phyloP scores from a whole-genome alignment of 2,329 filamentous ascomycete genomes.

The Xylariaceae sp. region DNA sequence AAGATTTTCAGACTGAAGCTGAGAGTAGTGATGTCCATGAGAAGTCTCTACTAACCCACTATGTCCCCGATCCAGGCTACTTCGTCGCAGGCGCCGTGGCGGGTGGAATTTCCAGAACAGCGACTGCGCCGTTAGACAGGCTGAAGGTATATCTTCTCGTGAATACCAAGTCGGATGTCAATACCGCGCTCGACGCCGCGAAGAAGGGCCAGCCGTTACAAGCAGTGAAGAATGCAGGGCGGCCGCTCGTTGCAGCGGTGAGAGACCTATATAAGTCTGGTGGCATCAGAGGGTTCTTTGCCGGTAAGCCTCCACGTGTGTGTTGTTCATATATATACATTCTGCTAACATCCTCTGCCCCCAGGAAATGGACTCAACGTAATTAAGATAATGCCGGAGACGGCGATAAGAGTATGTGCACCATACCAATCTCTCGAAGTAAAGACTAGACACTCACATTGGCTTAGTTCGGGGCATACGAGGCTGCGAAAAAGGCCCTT shows the following conservation, averaged over 20 bases:
- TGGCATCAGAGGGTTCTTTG: conserved; percentile 84
- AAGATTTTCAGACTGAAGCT: conserved; percentile 27
- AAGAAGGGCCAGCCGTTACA: conserved; percentile 63
- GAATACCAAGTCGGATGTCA: conserved; percentile 62
- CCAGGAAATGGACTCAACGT: conserved; percentile 93
- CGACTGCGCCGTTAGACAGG: conserved; percentile 91
- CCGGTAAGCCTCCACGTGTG: conserved; percentile 74
- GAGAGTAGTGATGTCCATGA: conserved; percentile 32
- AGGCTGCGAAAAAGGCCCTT: conserved; percentile 84
- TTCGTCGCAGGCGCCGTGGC: conserved; percentile 93
- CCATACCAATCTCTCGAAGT: not conserved
- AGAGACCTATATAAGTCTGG: conserved; percentile 79
- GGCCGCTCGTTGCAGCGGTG: conserved; percentile 66
- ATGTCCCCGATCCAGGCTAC: conserved; percentile 89
- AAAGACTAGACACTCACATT: conserved; percentile 12
- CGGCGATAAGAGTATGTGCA: conserved; percentile 68
- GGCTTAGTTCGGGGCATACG: conserved; percentile 80
- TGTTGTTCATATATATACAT: no score
- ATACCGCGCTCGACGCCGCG: conserved; percentile 55
- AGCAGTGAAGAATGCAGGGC: conserved; percentile 60
- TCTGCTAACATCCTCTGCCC: no score
- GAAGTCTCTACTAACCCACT: conserved; percentile 55
- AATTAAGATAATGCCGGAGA: conserved; percentile 97
- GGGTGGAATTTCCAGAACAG: conserved; percentile 89
- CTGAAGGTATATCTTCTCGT: conserved; percentile 97